Base-by-base conservation (phyloP, 1,284 basidiomycete genomes). In the Cutaneotrichosporon spelunceum region DNA sequence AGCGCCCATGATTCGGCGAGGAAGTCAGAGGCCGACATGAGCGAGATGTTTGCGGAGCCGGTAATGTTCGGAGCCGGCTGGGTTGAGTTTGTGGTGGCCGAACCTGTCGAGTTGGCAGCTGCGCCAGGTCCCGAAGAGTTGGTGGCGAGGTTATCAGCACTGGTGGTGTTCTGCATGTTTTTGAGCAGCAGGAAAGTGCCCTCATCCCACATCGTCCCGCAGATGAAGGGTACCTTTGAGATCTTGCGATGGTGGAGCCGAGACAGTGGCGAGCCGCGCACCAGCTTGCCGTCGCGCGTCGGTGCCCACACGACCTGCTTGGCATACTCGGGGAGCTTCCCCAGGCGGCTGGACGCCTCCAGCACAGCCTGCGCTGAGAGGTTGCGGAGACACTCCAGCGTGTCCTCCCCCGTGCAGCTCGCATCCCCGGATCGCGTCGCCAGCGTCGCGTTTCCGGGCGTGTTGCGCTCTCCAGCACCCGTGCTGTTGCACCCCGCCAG, bases 161-260 rank as follows among this genome's bases (percentile, higher is more conserved):
- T 26, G 33, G 27, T 49, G 24, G 4, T 8, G 10, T 30, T 29
- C 16, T 26, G 19, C 24, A 39, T 39, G 10, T 13, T 49, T 30
- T 21, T 60, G 59, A 50, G 19, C 27, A 27, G 19, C 19, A 63
- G 45, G 29, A 70, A 68, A 2, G 67, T 66, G 14, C 67, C 67
- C 73, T 79, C 76, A 61, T 79, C 77, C 24, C 69, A 65, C 60
- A 62, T 66, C 64, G 72, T 75, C 14, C 80, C 78, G 11, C 70
- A 66, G 49, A 81, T 75, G 60, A 77, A 77, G 0, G 80, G 79
- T 16, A 76, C 69, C 10, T 70, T 68, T 0, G 70, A 66, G 53
- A 78, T 72, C 45, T 68, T 56, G 23, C 75, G 75, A 48, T 70
- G 24, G 9, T 61, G 57, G 19, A 79, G 42, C 19, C 78, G 63